Evolutionary conservation across 352 stramenopile species (phyloP), one percentile per base, ranked within the genome.

Genomic region (Poterioochromonas sp.): DNA sequence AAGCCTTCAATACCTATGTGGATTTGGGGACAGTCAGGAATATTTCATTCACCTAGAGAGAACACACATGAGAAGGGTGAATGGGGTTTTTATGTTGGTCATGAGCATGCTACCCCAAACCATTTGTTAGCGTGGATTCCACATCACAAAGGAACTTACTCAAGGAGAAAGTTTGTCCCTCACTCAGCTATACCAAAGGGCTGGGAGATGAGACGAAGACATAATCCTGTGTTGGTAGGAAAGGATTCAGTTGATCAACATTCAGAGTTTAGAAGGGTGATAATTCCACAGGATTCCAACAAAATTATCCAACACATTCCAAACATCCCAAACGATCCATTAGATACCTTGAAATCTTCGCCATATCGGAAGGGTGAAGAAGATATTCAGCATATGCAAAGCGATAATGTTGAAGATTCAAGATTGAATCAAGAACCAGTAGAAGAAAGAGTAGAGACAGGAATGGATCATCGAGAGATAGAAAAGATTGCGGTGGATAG

Each of bases 1-100:
- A 68, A 68, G 29, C 58, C 58, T 35, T 32, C 12, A 12, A 68
- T 68, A 37, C 58, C 58, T 68, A 40, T 35, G 12, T 68, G 29
- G 12, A 12, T 35, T 37, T 68, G 12, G 12, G 58, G 58, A 12
- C 58, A 68, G 29, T 37, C 58, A 37, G 58, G 58, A 35, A 12
- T 68, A 12, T 68, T 68, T 35, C 29, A 68, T 68, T 68, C 58
- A 12, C 58, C 58, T 37, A 68, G 58, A 68, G 47, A 58, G 47
- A 58, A 58, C 47, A 58, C 47, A 58, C 47, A 58, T 58, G 47
- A 58, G 47, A 58, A 58, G 47, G 47, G 47, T 37, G 58, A 68
- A 68, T 68, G 58, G 58, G 58, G 58, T 68, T 68, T 68, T 68
- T 35, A 68, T 68, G 47, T 58, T 58, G 47, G 47, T 58, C 47